These are phyloP conservation scores for Camelina sativa DNA, from an alignment of 345 rosid genomes.

Conservation along the genomic window DNA sequence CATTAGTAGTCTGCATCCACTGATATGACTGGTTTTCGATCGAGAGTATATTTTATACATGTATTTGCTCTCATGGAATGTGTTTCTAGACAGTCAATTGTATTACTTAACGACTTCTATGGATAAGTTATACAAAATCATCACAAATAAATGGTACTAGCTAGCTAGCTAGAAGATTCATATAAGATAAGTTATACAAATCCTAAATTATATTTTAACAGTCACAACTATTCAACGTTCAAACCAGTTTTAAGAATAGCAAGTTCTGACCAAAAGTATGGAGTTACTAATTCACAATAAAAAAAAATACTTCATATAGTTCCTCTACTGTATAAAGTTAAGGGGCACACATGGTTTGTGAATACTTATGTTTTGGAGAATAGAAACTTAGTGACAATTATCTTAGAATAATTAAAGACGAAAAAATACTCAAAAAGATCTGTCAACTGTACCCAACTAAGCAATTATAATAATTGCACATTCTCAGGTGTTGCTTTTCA, in stretches of 20 bases:
- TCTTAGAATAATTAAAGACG: conserved; percentile 27
- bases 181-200: neutral
- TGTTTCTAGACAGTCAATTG: too few species aligned
- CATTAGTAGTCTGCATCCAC: neutral
- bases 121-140: neutral
- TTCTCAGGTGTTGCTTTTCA: conserved; percentile 47
- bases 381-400: conserved; percentile 35
- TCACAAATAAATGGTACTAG: neutral
- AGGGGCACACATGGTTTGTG: conserved; percentile 10
- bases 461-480: conserved; percentile 32
- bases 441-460: conserved; percentile 25
- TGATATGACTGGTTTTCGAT: too few species aligned
- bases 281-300: neutral
- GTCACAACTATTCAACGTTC: neutral
- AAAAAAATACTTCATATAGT: too few species aligned
- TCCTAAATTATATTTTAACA: neutral
- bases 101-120: neutral
- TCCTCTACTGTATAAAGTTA: neutral
- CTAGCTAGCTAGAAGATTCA: neutral
- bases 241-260: neutral
- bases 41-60: too few species aligned
- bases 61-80: too few species aligned
- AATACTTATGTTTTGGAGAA: conserved; percentile 28
- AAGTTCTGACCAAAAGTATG: neutral
- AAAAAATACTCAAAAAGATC: neutral